Evolutionary conservation across 176 grass and related monocot species (phyloP), one percentile per base, ranked within the genome.

Genomic region (Phyllostachys edulis): DNA sequence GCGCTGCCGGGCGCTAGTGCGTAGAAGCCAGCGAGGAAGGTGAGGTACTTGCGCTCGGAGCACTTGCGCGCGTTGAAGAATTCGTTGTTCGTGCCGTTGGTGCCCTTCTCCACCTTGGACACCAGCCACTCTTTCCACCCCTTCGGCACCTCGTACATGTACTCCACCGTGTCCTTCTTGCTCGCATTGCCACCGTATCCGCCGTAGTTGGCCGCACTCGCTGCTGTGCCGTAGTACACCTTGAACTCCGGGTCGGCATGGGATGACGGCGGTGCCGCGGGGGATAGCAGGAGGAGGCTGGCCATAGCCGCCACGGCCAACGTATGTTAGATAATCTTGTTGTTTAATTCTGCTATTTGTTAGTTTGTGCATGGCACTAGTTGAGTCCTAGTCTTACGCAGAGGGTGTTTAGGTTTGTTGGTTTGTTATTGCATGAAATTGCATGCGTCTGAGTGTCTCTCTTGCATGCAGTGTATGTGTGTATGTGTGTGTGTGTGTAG

Each of bases 51-150:
- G 45, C 82, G 82, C 85, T 96, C 93, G 0, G 93, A n/a, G 29
- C 96, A 93, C 86, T 96, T 95, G 63, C 82, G 89, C 34, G 96
- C 89, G 74, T 98, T 96, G 96, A 90, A 98, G 93, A 98, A 98
- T 82, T 98, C 93, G 67, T 89, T 94, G 85, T 98, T 91, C 3
- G 96, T 98, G 73, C 96, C 96, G 71, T 98, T 98, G 63, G 96
- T 98, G 88, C 96, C 96, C 88, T 98, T 98, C 88, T 98, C 96
- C 41, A 98, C 96, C 76, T 98, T 98, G 36, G 93, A 98, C 71
- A 98, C 91, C 54, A 88, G 91, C 17, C 93, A 85, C 90, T 98
- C 96, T 79, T 98, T 98, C 96, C 96, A 98, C 34, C 89, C 91
- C 21, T 83, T 83, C 0, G 93, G 96, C 0, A 98, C 89, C 62